These are phyloP conservation scores for Lepiota brunneoincarnata DNA, from an alignment of 768 basidiomycete species.

Conservation along the genomic window DNA sequence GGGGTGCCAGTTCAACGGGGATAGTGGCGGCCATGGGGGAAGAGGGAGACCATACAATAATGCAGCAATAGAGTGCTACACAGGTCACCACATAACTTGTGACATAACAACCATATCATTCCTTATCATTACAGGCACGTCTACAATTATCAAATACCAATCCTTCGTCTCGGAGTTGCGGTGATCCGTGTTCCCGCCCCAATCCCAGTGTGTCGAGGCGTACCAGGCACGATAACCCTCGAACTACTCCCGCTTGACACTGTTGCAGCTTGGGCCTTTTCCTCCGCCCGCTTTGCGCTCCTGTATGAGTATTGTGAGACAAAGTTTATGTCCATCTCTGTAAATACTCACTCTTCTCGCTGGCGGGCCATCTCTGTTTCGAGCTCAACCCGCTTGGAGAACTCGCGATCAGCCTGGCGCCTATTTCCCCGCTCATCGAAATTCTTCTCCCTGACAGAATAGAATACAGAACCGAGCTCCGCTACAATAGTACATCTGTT, in stretches of 20 bases:
- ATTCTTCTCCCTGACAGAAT: slow-evolving; percentile 97
- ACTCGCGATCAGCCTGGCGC: slow-evolving; percentile 81
- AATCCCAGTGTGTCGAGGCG: slow-evolving; percentile 69
- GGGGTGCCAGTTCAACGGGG: slow-evolving; percentile 2
- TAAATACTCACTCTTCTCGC: slow-evolving; percentile 62
- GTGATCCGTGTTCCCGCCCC: slow-evolving; percentile 60
- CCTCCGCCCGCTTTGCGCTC: slow-evolving; percentile 47
- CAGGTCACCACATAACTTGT: neutral
- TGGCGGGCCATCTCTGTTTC: slow-evolving; percentile 89
- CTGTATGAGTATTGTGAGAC: neutral
- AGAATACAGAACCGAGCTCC: slow-evolving; percentile 94
- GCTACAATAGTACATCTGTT: slow-evolving; percentile 42
- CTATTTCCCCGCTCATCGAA: slow-evolving; percentile 86
- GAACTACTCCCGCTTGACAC: slow-evolving; percentile 49
- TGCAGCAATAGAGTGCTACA: neutral
- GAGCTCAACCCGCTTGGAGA: slow-evolving; percentile 88
- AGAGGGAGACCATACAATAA: neutral
- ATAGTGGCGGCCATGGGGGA: slow-evolving; percentile 6
- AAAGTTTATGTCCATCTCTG: slow-evolving; percentile 10
- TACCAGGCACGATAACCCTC: slow-evolving; percentile 77
- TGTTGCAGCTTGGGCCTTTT: slow-evolving; percentile 59
- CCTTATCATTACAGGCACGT: no score
- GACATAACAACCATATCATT: slow-evolving; percentile 10
- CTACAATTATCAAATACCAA: slow-evolving; percentile 67
- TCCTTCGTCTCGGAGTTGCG: slow-evolving; percentile 73